phyloP scores from a whole-genome alignment of 1,139 yeast genomes.

The Yamadazyma epiphylla region DNA sequence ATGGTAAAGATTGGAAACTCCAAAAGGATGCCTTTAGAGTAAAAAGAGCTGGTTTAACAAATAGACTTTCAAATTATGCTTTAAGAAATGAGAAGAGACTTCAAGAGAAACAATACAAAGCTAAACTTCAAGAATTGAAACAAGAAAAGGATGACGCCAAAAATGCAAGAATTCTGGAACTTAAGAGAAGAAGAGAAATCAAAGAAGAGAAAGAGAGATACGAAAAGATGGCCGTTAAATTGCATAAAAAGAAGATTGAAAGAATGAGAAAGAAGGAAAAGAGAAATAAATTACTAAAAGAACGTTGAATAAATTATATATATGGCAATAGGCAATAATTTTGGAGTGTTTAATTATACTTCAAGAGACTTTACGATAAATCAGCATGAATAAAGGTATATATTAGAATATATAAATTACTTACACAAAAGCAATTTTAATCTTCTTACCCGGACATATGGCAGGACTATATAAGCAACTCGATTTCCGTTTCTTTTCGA shows the following conservation, averaged over 20 bases:
- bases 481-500: background rate
- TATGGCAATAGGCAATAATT: too few species aligned
- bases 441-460: background rate
- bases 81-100: constrained; percentile 34
- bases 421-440: too few species aligned
- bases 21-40: constrained; percentile 50
- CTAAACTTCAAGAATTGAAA: constrained; percentile 52
- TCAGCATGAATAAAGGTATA: background rate
- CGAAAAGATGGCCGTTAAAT: constrained; percentile 63
- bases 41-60: constrained; percentile 25
- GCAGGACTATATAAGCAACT: background rate
- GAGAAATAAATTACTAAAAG: constrained; percentile 75
- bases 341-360: background rate
- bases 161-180: constrained; percentile 45
- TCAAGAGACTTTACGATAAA: too few species aligned
- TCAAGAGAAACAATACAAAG: constrained; percentile 44
- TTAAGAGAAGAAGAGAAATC: constrained; percentile 63
- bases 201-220: constrained; percentile 74
- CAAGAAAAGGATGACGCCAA: constrained; percentile 59
- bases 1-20: constrained; percentile 58
- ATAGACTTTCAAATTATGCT: constrained; percentile 18
- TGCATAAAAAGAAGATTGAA: constrained; percentile 77
- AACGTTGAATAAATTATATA: too few species aligned
- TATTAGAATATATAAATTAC: too few species aligned
- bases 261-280: constrained; percentile 77